These are phyloP conservation scores for Plantago rigida DNA, from an alignment of 305 asterid genomes.

Conservation along the genomic window DNA sequence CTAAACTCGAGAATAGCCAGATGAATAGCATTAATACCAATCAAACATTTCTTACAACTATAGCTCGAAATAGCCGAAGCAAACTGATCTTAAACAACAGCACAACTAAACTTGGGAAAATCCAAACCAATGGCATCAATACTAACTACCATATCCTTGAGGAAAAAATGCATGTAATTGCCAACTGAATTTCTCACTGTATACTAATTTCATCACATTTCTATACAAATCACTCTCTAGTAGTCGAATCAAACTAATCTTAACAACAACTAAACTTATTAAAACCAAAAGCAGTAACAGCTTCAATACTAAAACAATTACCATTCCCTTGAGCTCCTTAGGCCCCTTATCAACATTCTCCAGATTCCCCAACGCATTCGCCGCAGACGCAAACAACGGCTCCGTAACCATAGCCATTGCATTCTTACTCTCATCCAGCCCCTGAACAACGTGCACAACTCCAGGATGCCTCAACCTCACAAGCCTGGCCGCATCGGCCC, in stretches of 20 bases:
- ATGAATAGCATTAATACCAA: too few relatives aligned
- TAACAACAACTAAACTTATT: not conserved
- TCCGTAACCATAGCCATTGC: conserved; percentile 97
- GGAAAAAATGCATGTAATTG: too few relatives aligned
- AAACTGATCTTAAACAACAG: too few relatives aligned
- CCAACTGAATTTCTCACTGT: too few relatives aligned
- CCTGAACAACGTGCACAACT: conserved; percentile 90
- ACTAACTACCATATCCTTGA: too few relatives aligned
- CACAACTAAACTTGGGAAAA: too few relatives aligned
- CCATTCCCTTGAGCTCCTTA: conserved; percentile 92
- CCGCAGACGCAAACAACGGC: conserved; percentile 80
- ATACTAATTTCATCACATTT: too few relatives aligned
- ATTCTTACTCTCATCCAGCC: conserved; percentile 84
- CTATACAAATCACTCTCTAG: too few relatives aligned
- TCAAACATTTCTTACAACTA: too few relatives aligned
- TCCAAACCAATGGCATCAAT: too few relatives aligned
- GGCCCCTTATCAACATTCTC: conserved; percentile 68
- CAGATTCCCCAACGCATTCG: conserved; percentile 74
- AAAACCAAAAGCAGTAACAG: not conserved
- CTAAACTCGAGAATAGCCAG: too few relatives aligned
- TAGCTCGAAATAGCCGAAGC: too few relatives aligned
- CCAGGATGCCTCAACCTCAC: conserved; percentile 98
- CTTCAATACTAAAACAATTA: conserved; percentile 26
- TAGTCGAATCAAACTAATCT: not conserved
- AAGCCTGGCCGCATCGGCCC: conserved; percentile 80